Conservation (phyloP, 257 asterid genomes). For the Capsicum pubescens region DNA sequence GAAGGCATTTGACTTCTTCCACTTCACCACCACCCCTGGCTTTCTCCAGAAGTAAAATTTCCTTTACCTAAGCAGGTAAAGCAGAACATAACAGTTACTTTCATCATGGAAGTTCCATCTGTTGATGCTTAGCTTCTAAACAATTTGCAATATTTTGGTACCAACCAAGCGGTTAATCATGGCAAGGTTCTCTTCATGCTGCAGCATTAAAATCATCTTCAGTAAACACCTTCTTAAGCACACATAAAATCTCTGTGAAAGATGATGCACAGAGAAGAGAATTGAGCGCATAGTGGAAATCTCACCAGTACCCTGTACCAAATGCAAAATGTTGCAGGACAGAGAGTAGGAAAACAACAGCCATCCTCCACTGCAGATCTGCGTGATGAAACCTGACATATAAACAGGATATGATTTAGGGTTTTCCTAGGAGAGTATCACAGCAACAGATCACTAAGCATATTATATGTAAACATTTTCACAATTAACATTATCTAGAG, state of each 20-base stretch:
- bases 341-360: slow-evolving; percentile 62
- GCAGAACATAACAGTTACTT: not conserved
- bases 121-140: slow-evolving; percentile 11
- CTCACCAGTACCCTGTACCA: slow-evolving; percentile 89
- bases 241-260: not conserved
- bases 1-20: slow-evolving; percentile 55
- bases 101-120: slow-evolving; percentile 19
- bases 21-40: slow-evolving; percentile 52
- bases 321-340: slow-evolving; percentile 66
- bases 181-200: slow-evolving; percentile 85
- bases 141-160: slow-evolving; percentile 33
- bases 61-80: slow-evolving; percentile 59
- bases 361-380: slow-evolving; percentile 51
- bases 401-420: slow-evolving; percentile 25
- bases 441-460: slow-evolving; percentile 29
- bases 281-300: slow-evolving; percentile 19
- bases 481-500: not conserved
- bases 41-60: slow-evolving; percentile 60
- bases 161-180: slow-evolving; percentile 72
- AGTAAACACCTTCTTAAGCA: slow-evolving; percentile 38
- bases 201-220: slow-evolving; percentile 41
- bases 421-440: slow-evolving; percentile 22
- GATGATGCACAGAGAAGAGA: slow-evolving; percentile 27
- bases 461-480: not conserved
- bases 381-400: slow-evolving; percentile 56